Conservation (phyloP, 1,139 yeast genomes). For the Hansenula lynferdii region DNA sequence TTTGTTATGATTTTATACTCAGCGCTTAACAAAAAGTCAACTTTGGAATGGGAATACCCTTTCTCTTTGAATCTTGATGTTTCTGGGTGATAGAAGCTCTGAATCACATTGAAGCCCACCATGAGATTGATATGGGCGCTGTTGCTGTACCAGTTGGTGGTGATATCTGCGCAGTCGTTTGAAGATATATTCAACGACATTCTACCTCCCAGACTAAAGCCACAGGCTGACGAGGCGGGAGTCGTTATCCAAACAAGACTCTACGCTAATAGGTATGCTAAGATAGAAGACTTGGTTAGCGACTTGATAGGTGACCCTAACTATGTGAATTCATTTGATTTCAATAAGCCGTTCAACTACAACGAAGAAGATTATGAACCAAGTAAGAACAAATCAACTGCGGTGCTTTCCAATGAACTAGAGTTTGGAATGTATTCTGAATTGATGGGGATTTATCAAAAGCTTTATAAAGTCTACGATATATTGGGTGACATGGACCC, state of each 20-base stretch:
- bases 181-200: conserved; percentile 2
- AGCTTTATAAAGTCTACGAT: conserved; percentile 4
- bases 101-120: no score
- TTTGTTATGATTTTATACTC: no score
- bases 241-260: conserved; percentile 1
- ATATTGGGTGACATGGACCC: conserved; percentile 4
- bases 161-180: neutral
- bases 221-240: no score
- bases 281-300: conserved; percentile 3
- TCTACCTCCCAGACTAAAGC: conserved; percentile 2
- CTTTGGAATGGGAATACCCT: no score
- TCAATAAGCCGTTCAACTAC: conserved; percentile 4
- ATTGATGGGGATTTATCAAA: conserved; percentile 4
- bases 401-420: conserved; percentile 4
- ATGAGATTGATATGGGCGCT: neutral
- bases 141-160: neutral
- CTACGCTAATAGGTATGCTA: conserved; percentile 5
- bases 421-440: conserved; percentile 4
- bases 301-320: conserved; percentile 6
- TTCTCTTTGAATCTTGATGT: neutral
- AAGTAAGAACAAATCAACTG: neutral
- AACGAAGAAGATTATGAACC: conserved; percentile 5
- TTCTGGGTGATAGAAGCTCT: neutral
- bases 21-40: no score
- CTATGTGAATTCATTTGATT: conserved; percentile 5